Percentiles rank a stretch among this genome's conserved stretches.
These are phyloP conservation scores for Rhizophagus clarus DNA, from an alignment of 192 early-diverging fungal genomes.

Conservation along the genomic window DNA sequence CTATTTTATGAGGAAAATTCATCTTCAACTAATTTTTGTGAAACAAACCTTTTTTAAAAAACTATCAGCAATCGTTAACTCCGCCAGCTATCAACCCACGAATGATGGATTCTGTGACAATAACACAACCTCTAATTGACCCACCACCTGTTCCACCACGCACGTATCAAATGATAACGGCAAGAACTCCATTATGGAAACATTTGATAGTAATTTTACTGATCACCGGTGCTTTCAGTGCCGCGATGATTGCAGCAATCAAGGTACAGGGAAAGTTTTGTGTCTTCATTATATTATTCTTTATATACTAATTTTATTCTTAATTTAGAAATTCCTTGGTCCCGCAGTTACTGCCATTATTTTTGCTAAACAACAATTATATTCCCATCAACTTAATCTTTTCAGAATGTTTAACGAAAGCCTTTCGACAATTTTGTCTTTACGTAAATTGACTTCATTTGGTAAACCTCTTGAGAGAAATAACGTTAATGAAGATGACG, in stretches of 20 bases:
- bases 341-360: background rate
- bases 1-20: background rate
- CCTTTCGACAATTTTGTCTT: slow-evolving; percentile 10
- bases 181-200: slow-evolving; percentile 7
- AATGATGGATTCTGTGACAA: background rate
- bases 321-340: slow-evolving; percentile 22
- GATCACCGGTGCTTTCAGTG: slow-evolving; percentile 13
- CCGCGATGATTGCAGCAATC: background rate
- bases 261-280: background rate
- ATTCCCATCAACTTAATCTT: slow-evolving; percentile 22
- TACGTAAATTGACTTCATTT: background rate
- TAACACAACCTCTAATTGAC: background rate
- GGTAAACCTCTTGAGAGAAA: background rate
- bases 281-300: background rate
- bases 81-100: too few species aligned
- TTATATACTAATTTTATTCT: slow-evolving; percentile 10
- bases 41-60: too few species aligned
- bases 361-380: slow-evolving; percentile 24
- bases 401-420: slow-evolving; percentile 18
- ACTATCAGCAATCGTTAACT: too few species aligned
- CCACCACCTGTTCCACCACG: slow-evolving; percentile 19
- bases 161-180: slow-evolving; percentile 1
- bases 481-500: background rate
- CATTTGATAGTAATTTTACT: background rate
- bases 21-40: too few species aligned